These are phyloP conservation scores for Adansonia madagascariensis DNA, from an alignment of 441 rosid species.

Conservation along the genomic window DNA sequence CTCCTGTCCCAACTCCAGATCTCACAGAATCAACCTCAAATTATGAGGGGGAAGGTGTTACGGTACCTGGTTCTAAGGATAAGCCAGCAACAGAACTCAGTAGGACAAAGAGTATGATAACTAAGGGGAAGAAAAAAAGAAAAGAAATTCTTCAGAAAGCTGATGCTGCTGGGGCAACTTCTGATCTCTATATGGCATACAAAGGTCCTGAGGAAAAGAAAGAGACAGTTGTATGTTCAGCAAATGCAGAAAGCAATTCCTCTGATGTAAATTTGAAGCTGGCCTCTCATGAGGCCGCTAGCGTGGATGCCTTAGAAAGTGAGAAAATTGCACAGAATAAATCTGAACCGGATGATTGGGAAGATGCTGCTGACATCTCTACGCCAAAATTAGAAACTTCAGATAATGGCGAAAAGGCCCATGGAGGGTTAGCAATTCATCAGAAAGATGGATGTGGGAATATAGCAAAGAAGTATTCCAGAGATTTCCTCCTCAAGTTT, in stretches of 20 bases:
- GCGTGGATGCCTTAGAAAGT: conserved; percentile 37
- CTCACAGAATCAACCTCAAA: conserved; percentile 36
- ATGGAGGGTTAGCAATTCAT: conserved; percentile 38
- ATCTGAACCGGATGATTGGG: conserved; percentile 95
- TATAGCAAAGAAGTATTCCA: conserved; percentile 12
- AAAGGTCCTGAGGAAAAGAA: conserved; percentile 55
- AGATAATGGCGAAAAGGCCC: conserved; percentile 36
- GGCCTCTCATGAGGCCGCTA: conserved; percentile 37
- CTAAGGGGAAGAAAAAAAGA: conserved; percentile 57
- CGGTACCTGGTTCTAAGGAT: conserved; percentile 52
- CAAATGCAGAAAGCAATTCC: conserved; percentile 36
- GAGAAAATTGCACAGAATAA: conserved; percentile 49
- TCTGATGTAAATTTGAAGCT: conserved; percentile 41
- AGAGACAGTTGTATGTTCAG: not conserved
- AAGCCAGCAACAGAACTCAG: conserved; percentile 47
- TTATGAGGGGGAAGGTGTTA: conserved; percentile 40
- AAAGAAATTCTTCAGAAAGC: conserved; percentile 83
- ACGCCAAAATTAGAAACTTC: conserved; percentile 67
- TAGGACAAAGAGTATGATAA: conserved; percentile 49
- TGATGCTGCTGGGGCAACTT: conserved; percentile 31
- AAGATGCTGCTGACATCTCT: conserved; percentile 88
- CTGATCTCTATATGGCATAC: conserved; percentile 90
- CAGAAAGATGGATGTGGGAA: conserved; percentile 42
- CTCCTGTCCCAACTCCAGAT: conserved; percentile 34
- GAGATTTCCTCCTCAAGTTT: conserved; percentile 33